These are phyloP conservation scores for Rhododendron vialii DNA, from an alignment of 148 eudicot species.

Conservation along the genomic window DNA sequence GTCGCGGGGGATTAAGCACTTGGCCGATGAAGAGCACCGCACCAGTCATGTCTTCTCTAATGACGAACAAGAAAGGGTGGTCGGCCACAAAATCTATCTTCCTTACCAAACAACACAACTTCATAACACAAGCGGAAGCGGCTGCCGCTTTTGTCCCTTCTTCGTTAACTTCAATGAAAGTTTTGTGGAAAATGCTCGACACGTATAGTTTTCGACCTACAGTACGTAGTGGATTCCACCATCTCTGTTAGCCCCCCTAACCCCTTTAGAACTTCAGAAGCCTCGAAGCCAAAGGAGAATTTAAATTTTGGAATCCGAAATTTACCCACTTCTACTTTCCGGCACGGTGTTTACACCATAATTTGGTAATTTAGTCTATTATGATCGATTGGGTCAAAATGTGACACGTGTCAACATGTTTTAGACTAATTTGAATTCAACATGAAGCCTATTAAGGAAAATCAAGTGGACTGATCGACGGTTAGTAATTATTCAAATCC, in stretches of 20 bases:
- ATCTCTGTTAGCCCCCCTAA: constrained; percentile 49
- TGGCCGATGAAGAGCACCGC: constrained; percentile 69
- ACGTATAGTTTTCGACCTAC: constrained; percentile 29
- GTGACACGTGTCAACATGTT: no score
- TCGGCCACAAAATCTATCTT: constrained; percentile 75
- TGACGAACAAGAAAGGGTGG: constrained; percentile 74
- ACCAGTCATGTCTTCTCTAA: constrained; percentile 72
- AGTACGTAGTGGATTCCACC: constrained; percentile 39
- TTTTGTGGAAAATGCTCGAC: constrained; percentile 68
- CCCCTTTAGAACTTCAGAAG: constrained; percentile 20
- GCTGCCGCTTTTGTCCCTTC: constrained; percentile 95
- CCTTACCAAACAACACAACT: no score
- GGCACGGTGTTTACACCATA: background rate
- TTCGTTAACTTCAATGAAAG: constrained; percentile 82
- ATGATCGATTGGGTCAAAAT: no score
- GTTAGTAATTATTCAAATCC: no score
- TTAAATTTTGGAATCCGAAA: constrained; percentile 68
- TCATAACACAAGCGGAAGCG: constrained; percentile 46
- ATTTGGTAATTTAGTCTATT: no score
- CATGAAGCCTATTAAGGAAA: no score
- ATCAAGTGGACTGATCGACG: no score
- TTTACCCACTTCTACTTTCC: constrained; percentile 47
- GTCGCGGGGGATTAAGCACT: constrained; percentile 3
- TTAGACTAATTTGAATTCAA: no score
- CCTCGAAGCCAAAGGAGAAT: constrained; percentile 73